Conservation (phyloP, 2,329 filamentous ascomycete species). For the Sporothrix variecibatus region DNA sequence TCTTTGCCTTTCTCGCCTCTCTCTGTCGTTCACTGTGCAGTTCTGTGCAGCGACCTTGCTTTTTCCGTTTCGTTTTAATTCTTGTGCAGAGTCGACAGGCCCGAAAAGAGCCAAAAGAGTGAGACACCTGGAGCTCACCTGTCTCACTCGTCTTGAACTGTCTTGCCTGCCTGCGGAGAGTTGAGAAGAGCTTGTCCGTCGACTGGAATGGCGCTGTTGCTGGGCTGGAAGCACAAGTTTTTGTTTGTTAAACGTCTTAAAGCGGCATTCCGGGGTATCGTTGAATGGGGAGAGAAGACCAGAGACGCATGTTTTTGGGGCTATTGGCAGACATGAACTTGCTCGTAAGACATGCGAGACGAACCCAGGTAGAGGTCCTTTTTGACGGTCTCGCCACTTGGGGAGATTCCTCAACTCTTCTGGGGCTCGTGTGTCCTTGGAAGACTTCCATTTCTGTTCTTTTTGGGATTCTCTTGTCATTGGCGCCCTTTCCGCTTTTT, state of each 20-base stretch:
- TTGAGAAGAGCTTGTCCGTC: background rate
- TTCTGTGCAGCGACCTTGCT: background rate
- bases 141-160: background rate
- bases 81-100: background rate
- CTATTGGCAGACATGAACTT: background rate
- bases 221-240: background rate
- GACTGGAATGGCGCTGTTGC: constrained; percentile 16
- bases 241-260: background rate
- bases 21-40: background rate
- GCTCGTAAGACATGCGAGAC: background rate
- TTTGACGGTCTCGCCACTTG: background rate
- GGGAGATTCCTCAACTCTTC: background rate
- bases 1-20: too few relatives aligned
- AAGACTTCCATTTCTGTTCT: constrained; percentile 11
- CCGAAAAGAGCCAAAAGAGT: background rate
- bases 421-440: background rate
- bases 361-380: background rate
- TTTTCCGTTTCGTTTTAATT: background rate
- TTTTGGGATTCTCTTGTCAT: background rate
- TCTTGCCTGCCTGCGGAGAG: constrained; percentile 1
- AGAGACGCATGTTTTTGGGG: background rate
- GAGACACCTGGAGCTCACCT: background rate
- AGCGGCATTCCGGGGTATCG: constrained; percentile 4
- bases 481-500: background rate
- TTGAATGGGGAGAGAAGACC: background rate